Evolutionary conservation across 2,329 filamentous ascomycete species (phyloP).

Genomic region (Colletotrichum destructivum): DNA sequence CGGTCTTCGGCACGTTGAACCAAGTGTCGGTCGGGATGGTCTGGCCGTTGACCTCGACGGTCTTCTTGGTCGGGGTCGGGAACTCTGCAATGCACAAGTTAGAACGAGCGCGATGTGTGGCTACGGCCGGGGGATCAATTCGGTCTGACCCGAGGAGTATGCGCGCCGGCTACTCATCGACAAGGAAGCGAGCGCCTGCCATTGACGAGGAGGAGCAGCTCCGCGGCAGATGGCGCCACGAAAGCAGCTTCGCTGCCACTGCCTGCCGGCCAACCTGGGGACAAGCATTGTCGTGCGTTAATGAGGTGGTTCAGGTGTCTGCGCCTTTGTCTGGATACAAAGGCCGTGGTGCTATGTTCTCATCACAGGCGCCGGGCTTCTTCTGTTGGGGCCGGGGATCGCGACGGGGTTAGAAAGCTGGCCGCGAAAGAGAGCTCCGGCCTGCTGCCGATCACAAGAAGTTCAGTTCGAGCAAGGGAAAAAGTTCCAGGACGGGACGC

Average conservation of each 20-base stretch:
- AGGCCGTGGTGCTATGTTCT: slow-evolving; percentile 19
- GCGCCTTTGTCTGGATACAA: slow-evolving; percentile 18
- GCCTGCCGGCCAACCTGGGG: slow-evolving; percentile 37
- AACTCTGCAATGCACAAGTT: slow-evolving; percentile 19
- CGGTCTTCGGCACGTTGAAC: slow-evolving; percentile 86
- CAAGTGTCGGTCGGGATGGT: slow-evolving; percentile 81
- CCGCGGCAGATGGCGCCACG: slow-evolving; percentile 25
- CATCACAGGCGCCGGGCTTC: slow-evolving; percentile 18
- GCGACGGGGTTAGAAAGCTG: not conserved
- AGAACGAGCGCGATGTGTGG: not conserved
- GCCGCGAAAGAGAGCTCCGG: slow-evolving; percentile 10
- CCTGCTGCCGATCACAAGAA: slow-evolving; percentile 7
- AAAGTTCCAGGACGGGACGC: slow-evolving; percentile 1
- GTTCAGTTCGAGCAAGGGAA: not conserved
- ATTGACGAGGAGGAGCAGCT: slow-evolving; percentile 14
- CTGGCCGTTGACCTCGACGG: slow-evolving; percentile 73
- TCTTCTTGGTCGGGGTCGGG: slow-evolving; percentile 44
- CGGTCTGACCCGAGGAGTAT: slow-evolving; percentile 47
- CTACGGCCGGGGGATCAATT: not conserved
- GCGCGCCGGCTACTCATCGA: slow-evolving; percentile 26
- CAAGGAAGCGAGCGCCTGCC: slow-evolving; percentile 21
- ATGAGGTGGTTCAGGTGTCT: not conserved
- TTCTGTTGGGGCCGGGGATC: not conserved
- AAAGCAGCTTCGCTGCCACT: slow-evolving; percentile 34
- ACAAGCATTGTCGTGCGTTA: slow-evolving; percentile 27